phyloP scores from a whole-genome alignment of 768 basidiomycete genomes.

The Trametes elegans region DNA sequence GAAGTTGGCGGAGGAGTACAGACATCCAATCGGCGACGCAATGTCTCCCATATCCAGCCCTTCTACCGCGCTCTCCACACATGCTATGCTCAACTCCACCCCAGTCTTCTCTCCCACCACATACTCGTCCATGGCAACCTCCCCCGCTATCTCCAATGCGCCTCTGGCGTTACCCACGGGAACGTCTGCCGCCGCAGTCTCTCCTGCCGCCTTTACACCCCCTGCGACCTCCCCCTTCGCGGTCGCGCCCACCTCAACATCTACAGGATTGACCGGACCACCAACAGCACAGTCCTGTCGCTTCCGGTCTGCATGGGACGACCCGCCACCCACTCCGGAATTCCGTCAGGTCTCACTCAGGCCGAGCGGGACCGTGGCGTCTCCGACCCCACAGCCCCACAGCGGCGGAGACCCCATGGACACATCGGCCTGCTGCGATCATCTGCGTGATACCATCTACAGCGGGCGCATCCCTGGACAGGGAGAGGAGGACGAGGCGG shows the following conservation, averaged over 20 bases:
- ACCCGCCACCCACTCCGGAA: constrained; percentile 3
- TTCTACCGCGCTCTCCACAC: no score
- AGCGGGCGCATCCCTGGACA: neutral
- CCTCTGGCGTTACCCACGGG: no score
- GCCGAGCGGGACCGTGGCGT: neutral
- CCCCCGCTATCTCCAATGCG: no score
- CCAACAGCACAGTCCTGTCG: neutral
- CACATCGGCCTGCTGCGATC: neutral
- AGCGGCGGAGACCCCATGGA: neutral
- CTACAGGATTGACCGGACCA: neutral
- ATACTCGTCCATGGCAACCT: no score
- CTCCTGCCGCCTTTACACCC: neutral
- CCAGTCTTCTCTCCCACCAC: no score
- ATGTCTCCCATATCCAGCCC: no score
- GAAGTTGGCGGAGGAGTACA: no score
- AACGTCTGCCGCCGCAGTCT: no score
- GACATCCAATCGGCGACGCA: no score
- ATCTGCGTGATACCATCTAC: neutral
- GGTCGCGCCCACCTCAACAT: neutral
- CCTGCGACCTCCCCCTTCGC: neutral
- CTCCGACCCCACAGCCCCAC: neutral
- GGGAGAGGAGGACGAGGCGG: neutral
- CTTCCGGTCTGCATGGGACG: constrained; percentile 2
- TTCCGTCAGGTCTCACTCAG: neutral
- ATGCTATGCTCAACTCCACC: no score